phyloP scores from a whole-genome alignment of 352 stramenopile genomes.

The Albugo candida region DNA sequence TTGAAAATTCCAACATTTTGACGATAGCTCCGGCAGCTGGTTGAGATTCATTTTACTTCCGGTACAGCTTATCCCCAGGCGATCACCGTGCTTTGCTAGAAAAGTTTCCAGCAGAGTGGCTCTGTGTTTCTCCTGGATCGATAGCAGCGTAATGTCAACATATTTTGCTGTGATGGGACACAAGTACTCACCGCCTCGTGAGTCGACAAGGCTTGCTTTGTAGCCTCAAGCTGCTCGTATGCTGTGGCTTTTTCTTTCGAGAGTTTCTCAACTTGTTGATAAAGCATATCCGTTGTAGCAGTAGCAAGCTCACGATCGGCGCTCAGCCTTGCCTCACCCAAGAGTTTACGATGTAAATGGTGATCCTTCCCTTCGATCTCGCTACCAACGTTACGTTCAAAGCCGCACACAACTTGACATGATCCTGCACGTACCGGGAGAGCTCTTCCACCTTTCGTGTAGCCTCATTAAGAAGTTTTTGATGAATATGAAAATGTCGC shows the following conservation, averaged over 20 bases:
- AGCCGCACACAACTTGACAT: neutral
- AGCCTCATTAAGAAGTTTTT: constrained; percentile 38
- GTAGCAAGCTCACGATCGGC: neutral
- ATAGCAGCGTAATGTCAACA: neutral
- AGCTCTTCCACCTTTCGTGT: constrained; percentile 40
- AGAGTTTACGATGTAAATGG: neutral
- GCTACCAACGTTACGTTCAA: neutral
- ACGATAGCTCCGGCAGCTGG: no score
- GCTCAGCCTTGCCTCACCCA: constrained; percentile 26
- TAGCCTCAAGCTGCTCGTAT: neutral
- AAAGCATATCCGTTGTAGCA: neutral
- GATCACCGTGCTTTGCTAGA: constrained; percentile 54
- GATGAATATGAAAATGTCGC: constrained; percentile 42
- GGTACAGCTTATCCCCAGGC: constrained; percentile 20
- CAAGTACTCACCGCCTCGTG: constrained; percentile 25
- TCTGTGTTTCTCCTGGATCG: constrained; percentile 37
- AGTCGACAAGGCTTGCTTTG: neutral
- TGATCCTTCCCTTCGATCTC: neutral
- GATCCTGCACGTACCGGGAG: constrained; percentile 16
- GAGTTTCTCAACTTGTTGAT: neutral
- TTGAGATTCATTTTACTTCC: no score
- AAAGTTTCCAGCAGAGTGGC: constrained; percentile 55
- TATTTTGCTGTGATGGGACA: constrained; percentile 32
- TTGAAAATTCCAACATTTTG: no score
- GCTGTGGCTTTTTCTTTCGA: neutral